A percentile compares a stretch with the other conserved stretches of the same genome.
phyloP scores from a whole-genome alignment of 73 alveolate species.

The Paramecium primaurelia region DNA sequence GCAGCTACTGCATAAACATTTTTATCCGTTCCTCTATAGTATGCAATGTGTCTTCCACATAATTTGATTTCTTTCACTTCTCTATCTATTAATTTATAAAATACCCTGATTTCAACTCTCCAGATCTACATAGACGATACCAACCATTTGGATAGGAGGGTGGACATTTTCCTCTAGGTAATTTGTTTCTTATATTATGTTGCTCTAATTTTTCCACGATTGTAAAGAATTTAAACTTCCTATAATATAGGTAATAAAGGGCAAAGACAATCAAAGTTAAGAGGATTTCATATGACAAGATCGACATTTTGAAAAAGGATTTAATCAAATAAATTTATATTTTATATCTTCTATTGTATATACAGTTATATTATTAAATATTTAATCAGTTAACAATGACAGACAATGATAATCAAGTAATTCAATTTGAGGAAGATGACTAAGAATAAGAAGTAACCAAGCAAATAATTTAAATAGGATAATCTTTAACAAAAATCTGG shows the following conservation, averaged over 20 bases:
- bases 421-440: not conserved
- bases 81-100: not conserved
- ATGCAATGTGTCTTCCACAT: conserved; percentile 61
- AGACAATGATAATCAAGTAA: not conserved
- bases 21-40: conserved; percentile 68
- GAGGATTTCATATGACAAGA: not conserved
- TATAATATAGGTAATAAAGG: not conserved
- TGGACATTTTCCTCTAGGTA: conserved; percentile 42
- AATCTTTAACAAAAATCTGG: not conserved
- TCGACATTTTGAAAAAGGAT: not conserved
- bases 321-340: not conserved
- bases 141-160: conserved; percentile 51
- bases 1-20: conserved; percentile 66
- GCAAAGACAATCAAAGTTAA: not conserved
- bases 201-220: not conserved
- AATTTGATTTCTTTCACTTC: conserved; percentile 21
- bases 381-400: not conserved
- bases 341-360: not conserved
- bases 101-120: conserved; percentile 7
- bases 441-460: not conserved
- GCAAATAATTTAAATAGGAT: not conserved
- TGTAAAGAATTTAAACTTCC: conserved; percentile 20
- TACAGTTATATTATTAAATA: not conserved
- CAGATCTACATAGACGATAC: conserved; percentile 39
- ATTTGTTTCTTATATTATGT: not conserved